Evolutionary conservation across 2,329 filamentous ascomycete genomes (phyloP).

Genomic region (Geoglossum cookeanum): DNA sequence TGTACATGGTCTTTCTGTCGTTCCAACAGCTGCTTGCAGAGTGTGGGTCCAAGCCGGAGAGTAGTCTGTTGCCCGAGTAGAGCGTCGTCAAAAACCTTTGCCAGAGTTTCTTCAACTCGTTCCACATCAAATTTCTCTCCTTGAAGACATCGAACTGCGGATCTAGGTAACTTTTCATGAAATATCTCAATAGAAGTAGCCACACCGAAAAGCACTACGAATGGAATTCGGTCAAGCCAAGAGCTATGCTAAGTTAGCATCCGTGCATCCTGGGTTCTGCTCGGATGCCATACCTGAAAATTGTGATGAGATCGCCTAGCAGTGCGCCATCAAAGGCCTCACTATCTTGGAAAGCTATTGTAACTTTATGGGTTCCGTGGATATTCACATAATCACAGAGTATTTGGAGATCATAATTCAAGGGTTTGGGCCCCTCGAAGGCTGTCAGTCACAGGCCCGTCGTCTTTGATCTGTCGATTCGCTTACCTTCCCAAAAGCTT

Average conservation of each 20-base stretch:
- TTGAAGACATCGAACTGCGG: conserved; percentile 45
- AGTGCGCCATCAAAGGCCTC: conserved; percentile 60
- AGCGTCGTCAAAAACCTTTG: conserved; percentile 48
- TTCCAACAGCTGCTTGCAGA: conserved; percentile 46
- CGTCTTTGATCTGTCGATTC: not conserved
- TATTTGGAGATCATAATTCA: conserved; percentile 64
- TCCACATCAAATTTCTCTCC: conserved; percentile 63
- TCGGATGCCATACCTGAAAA: conserved; percentile 39
- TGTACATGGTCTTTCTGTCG: conserved; percentile 61
- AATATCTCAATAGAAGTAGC: conserved; percentile 68
- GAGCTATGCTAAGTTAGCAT: conserved; percentile 23
- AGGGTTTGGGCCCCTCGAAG: conserved; percentile 31
- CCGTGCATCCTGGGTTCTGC: not conserved
- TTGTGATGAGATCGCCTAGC: conserved; percentile 49
- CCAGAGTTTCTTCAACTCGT: conserved; percentile 50
- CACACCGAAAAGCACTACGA: conserved; percentile 59
- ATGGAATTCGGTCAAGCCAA: conserved; percentile 60
- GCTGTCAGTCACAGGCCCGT: not conserved
- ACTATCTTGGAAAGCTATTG: conserved; percentile 61
- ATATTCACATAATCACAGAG: conserved; percentile 40
- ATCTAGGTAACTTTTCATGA: conserved; percentile 51
- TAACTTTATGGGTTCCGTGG: conserved; percentile 36
- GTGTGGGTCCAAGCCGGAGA: conserved; percentile 37
- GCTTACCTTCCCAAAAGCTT: not conserved
- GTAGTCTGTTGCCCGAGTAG: not conserved